Conservation (phyloP, 495 filamentous ascomycete species). For the Eremomyces bilateralis region DNA sequence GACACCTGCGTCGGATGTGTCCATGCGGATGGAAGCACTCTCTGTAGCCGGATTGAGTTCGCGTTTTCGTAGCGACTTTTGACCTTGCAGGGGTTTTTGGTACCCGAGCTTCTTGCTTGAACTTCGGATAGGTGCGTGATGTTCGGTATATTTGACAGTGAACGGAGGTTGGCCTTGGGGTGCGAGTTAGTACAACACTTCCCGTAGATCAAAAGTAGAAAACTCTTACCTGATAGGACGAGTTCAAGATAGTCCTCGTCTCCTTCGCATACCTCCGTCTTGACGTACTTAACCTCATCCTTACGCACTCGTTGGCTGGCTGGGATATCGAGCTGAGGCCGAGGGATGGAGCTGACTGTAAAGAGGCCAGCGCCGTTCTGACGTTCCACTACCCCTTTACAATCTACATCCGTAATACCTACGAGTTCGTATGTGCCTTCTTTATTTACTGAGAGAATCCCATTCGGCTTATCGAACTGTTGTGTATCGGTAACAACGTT, state of each 20-base stretch:
- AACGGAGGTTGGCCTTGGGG: no score
- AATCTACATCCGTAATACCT: constrained; percentile 51
- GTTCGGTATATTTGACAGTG: no score
- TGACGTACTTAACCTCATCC: constrained; percentile 30
- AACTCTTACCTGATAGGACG: constrained; percentile 48
- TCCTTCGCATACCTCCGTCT: constrained; percentile 78
- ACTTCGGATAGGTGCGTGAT: no score
- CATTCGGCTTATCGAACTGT: constrained; percentile 55
- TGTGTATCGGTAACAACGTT: no score
- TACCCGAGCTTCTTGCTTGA: constrained; percentile 72
- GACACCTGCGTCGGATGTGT: constrained; percentile 56
- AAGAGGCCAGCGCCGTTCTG: constrained; percentile 46
- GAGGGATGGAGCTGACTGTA: constrained; percentile 59
- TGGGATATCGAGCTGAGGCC: constrained; percentile 47
- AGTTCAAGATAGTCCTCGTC: constrained; percentile 78
- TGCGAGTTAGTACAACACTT: no score
- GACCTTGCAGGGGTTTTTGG: constrained; percentile 45
- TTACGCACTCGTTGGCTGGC: constrained; percentile 18
- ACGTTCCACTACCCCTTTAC: constrained; percentile 67
- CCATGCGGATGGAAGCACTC: constrained; percentile 54
- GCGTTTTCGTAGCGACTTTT: constrained; percentile 35
- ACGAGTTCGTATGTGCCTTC: constrained; percentile 60
- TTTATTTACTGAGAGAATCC: constrained; percentile 36
- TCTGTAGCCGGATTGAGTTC: constrained; percentile 50
- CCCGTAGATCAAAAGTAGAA: no score